Percentiles rank a stretch among this genome's conserved stretches.
These are phyloP conservation scores for Nicotiana rustica DNA, from an alignment of 305 asterid genomes.

Conservation along the genomic window DNA sequence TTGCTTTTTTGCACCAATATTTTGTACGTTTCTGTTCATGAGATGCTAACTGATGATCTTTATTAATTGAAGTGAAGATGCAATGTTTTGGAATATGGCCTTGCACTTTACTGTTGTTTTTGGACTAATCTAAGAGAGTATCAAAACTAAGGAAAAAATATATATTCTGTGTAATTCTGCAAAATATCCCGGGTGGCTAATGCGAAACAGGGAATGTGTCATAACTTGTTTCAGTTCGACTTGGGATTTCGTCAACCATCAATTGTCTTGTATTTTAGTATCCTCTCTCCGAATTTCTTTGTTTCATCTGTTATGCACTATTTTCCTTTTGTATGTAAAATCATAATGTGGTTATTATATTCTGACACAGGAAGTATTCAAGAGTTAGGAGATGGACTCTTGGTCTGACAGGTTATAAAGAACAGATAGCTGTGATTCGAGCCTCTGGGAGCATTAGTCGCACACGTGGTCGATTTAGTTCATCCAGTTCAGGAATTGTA, in stretches of 20 bases:
- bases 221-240: constrained; percentile 10
- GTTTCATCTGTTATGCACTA: constrained; percentile 15
- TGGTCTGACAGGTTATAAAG: constrained; percentile 75
- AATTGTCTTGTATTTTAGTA: constrained; percentile 19
- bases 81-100: constrained; percentile 15
- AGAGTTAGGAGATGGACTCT: constrained; percentile 85
- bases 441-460: constrained; percentile 98
- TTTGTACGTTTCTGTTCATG: constrained; percentile 17
- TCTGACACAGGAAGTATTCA: constrained; percentile 68
- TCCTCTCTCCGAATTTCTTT: constrained; percentile 15
- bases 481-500: constrained; percentile 78
- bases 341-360: constrained; percentile 11
- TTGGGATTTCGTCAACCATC: constrained; percentile 11
- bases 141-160: background rate
- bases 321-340: background rate
- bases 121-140: constrained; percentile 14
- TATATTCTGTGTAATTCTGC: background rate
- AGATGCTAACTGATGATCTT: background rate
- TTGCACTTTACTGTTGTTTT: background rate
- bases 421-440: constrained; percentile 85
- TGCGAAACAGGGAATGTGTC: background rate
- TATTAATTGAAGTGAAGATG: background rate
- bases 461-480: constrained; percentile 63
- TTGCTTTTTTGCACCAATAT: background rate
- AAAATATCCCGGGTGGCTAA: background rate